Evolutionary conservation across 2,329 filamentous ascomycete species (phyloP), one percentile per base, ranked within the genome.

Genomic region (Zymoseptoria brevis): DNA sequence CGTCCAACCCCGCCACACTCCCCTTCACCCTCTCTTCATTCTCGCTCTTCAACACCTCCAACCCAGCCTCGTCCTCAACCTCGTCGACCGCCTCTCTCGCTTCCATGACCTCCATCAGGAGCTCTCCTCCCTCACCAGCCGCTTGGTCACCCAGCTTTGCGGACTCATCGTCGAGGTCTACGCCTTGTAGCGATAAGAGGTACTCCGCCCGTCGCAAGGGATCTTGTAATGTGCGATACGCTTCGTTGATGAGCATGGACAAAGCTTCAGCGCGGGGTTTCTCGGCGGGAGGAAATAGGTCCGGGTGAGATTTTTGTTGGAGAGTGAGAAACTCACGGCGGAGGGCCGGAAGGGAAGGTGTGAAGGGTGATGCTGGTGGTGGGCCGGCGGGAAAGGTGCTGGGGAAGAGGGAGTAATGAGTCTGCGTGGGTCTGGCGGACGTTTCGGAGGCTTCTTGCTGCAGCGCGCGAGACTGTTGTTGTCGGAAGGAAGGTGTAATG

Each of bases 321-420:
- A 96, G 82, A 61, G 84, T 83, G 13, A 97, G 84, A 76, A 96
- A 97, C 72, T 99, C 94, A 64, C 83, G 83, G 54, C 89, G 88
- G 19, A 97, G 83, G 16, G 82, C 78, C 59, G 81, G 79, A 11
- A 83, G 72, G 72, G 96, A 81, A 69, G 97, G 84, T 13, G 79
- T 75, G 80, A 97, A 99, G 60, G 85, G 81, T 0, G 91, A 87
- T 0, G 71, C 57, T 0, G 93, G 93, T 0, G 94, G 94, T 0
- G 90, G 88, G 1, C 93, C 93, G 1, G 74, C 57, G 0, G 91
- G 84, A 3, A 96, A 81, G 2, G 91, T 89, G 30, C 82, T 72
- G 1, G 92, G 91, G 79, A 99, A 99, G 76, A 97, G 84, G 58
- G 87, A 84, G 81, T 96, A 97, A 80, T 93, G 84, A 57, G 87